phyloP scores from a whole-genome alignment of 2,329 filamentous ascomycete species.

The Colletotrichum limetticola region DNA sequence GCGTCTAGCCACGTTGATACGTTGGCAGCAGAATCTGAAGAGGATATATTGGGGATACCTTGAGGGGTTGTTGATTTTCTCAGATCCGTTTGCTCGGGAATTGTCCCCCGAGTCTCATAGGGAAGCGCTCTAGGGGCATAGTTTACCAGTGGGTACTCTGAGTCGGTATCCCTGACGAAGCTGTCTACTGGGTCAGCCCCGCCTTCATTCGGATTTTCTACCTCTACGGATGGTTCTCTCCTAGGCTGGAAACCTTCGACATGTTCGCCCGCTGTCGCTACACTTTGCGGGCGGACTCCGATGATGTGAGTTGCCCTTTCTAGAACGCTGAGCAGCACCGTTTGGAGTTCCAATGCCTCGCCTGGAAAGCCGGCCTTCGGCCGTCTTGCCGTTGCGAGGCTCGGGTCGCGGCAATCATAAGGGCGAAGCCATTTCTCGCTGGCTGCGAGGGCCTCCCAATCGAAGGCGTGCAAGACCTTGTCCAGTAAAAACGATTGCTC shows the following conservation, averaged over 20 bases:
- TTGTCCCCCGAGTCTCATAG: no score
- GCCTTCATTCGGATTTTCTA: background rate
- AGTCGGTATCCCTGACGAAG: no score
- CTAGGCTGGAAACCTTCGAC: no score
- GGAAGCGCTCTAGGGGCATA: background rate
- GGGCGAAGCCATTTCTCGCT: constrained; percentile 18
- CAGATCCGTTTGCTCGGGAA: no score
- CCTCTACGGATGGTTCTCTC: background rate
- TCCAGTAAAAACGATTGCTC: background rate
- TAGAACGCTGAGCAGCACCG: background rate
- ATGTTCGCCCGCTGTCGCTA: no score
- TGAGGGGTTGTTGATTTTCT: no score
- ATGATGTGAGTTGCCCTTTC: background rate
- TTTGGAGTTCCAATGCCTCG: constrained; percentile 14
- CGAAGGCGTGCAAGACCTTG: constrained; percentile 9
- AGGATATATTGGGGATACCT: background rate
- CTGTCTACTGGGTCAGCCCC: no score
- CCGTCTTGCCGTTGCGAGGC: background rate
- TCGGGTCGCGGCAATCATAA: background rate
- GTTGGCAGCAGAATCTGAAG: background rate
- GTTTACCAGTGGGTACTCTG: no score
- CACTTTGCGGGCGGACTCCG: no score
- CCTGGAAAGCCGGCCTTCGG: constrained; percentile 6
- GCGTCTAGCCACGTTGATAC: background rate
- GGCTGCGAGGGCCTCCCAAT: constrained; percentile 6